These are phyloP conservation scores for Dictyostelium citrinum DNA, from an alignment of 78 protist genomes.

Conservation along the genomic window DNA sequence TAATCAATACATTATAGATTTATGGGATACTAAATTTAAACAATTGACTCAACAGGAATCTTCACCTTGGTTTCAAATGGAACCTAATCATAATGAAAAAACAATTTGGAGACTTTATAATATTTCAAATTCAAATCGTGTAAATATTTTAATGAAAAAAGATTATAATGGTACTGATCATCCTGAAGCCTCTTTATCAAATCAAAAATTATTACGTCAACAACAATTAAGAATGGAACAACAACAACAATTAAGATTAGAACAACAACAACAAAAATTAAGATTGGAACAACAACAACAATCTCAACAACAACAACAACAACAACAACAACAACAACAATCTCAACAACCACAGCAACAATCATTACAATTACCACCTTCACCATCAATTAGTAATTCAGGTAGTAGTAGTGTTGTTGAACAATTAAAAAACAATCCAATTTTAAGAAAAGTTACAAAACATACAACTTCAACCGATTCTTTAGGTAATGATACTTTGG, in stretches of 20 bases:
- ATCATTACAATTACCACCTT: not conserved
- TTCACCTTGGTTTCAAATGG: constrained; percentile 26
- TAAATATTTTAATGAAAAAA: not conserved
- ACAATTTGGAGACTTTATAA: constrained; percentile 12
- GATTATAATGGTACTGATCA: constrained; percentile 72
- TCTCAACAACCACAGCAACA: not conserved
- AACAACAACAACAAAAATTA: not conserved
- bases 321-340: not conserved
- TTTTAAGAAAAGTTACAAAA: not conserved
- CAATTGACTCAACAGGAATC: not conserved
- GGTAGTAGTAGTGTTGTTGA: not conserved
- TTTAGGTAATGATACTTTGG: not conserved
- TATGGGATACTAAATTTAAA: not conserved
- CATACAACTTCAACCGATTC: not conserved
- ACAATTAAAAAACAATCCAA: not conserved
- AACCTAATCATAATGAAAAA: not conserved
- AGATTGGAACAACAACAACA: not conserved
- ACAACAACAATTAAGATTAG: constrained; percentile 2
- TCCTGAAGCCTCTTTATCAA: constrained; percentile 35
- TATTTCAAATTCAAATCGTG: constrained; percentile 17
- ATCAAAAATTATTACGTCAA: not conserved
- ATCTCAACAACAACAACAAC: not conserved
- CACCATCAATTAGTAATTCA: not conserved
- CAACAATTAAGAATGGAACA: not conserved
- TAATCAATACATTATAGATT: not conserved